These are phyloP conservation scores for Fraxinus velutina DNA, from an alignment of 305 asterid genomes.

Conservation along the genomic window DNA sequence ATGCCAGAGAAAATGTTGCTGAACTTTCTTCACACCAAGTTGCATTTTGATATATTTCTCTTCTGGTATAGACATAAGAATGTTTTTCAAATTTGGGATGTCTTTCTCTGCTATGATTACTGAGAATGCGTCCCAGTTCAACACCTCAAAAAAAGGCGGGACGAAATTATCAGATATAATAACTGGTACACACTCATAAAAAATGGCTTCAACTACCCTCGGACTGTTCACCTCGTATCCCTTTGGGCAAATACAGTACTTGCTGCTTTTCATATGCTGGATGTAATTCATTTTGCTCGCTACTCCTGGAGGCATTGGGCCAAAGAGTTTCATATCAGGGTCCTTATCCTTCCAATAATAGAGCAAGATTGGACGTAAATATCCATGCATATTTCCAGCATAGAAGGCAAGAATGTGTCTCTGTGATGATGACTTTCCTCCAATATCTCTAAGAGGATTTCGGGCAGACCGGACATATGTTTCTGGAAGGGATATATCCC, in stretches of 20 bases:
- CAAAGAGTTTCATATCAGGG: conserved; percentile 64
- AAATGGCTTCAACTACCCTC: conserved; percentile 69
- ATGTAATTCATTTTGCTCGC: conserved; percentile 77
- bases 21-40: conserved; percentile 53
- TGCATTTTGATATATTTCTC: conserved; percentile 59
- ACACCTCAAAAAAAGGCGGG: conserved; percentile 70
- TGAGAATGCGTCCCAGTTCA: conserved; percentile 66
- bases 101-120: conserved; percentile 61
- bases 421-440: conserved; percentile 75
- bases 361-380: conserved; percentile 72
- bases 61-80: conserved; percentile 50
- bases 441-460: conserved; percentile 80
- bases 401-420: conserved; percentile 69
- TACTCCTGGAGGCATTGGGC: conserved; percentile 75
- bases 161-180: conserved; percentile 72
- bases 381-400: conserved; percentile 82
- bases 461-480: conserved; percentile 76
- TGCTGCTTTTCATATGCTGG: conserved; percentile 68
- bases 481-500: conserved; percentile 81
- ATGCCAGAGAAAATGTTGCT: conserved; percentile 72
- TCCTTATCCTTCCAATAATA: conserved; percentile 67
- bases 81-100: conserved; percentile 41
- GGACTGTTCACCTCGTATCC: conserved; percentile 86
- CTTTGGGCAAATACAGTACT: conserved; percentile 73
- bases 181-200: conserved; percentile 71